phyloP scores from a whole-genome alignment of 225 moss, liverwort and hornwort genomes.

The Physcomitrium patens region DNA sequence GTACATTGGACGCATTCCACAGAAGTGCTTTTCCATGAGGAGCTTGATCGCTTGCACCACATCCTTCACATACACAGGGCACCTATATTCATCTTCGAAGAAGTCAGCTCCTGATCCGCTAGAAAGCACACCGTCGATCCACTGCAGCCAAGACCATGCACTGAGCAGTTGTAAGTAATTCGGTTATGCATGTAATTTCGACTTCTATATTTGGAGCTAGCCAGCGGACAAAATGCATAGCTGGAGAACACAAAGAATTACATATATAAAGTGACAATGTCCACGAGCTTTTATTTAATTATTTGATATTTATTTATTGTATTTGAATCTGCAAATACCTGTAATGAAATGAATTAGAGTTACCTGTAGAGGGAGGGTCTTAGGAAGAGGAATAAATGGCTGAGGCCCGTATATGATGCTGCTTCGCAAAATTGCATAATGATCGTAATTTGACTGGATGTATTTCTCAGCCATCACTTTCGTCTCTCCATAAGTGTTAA shows the following conservation, averaged over 20 bases:
- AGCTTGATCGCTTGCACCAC: constrained; percentile 81
- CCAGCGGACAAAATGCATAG: no score
- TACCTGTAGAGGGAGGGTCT: constrained; percentile 88
- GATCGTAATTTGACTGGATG: constrained; percentile 60
- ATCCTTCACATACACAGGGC: constrained; percentile 88
- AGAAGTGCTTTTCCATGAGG: constrained; percentile 52
- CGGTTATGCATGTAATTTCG: no score
- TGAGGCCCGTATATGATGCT: constrained; percentile 97
- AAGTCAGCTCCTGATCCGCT: constrained; percentile 66
- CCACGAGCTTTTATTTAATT: no score
- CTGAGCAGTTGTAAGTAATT: constrained; percentile 3
- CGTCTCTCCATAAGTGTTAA: constrained; percentile 79
- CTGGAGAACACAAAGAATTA: no score
- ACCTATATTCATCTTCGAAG: constrained; percentile 81
- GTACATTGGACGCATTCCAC: constrained; percentile 38
- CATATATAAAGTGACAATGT: no score
- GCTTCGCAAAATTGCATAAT: constrained; percentile 82
- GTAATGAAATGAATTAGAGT: background rate
- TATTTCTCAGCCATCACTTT: constrained; percentile 81
- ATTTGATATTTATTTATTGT: no score
- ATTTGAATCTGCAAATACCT: no score
- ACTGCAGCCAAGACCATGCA: constrained; percentile 49
- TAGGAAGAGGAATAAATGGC: constrained; percentile 67
- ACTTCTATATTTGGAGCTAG: no score
- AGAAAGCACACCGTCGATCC: constrained; percentile 81